Conservation (phyloP, 306 rosid species). For the Cucurbita pepo region DNA sequence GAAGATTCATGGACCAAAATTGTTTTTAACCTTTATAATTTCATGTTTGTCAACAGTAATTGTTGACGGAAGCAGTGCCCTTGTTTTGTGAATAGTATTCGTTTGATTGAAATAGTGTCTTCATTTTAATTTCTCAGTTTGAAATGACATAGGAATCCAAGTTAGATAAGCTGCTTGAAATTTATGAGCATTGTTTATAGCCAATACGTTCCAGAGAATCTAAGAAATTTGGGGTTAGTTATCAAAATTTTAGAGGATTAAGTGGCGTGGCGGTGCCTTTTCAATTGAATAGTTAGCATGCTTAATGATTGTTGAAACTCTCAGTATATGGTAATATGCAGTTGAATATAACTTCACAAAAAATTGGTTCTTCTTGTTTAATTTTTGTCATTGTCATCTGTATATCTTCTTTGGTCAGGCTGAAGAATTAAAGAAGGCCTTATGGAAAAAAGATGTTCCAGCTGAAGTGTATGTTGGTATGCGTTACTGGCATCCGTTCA, state of each 20-base stretch:
- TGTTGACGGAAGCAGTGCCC: too few species aligned
- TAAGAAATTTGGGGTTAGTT: neutral
- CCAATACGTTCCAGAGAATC: neutral
- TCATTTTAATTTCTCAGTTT: neutral
- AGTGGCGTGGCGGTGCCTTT: neutral
- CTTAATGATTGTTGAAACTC: neutral
- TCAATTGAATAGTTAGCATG: neutral
- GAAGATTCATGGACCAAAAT: too few species aligned
- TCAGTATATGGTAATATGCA: neutral
- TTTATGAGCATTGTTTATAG: neutral
- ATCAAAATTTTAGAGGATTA: neutral
- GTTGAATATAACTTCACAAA: neutral
- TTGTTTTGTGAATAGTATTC: neutral
- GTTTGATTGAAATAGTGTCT: neutral
- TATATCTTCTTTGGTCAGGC: conserved; percentile 25
- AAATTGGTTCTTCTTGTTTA: neutral
- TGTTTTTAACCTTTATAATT: too few species aligned
- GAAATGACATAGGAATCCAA: neutral
- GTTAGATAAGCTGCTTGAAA: neutral
- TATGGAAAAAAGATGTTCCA: conserved; percentile 52
- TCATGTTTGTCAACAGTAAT: too few species aligned
- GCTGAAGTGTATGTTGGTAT: conserved; percentile 84
- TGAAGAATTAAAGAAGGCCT: conserved; percentile 55
- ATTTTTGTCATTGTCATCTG: neutral
- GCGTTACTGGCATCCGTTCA: conserved; percentile 98